Evolutionary conservation across 805 yeast species (phyloP), one percentile per base, ranked within the genome.

Genomic region (Groenewaldozyma salmanticensis): DNA sequence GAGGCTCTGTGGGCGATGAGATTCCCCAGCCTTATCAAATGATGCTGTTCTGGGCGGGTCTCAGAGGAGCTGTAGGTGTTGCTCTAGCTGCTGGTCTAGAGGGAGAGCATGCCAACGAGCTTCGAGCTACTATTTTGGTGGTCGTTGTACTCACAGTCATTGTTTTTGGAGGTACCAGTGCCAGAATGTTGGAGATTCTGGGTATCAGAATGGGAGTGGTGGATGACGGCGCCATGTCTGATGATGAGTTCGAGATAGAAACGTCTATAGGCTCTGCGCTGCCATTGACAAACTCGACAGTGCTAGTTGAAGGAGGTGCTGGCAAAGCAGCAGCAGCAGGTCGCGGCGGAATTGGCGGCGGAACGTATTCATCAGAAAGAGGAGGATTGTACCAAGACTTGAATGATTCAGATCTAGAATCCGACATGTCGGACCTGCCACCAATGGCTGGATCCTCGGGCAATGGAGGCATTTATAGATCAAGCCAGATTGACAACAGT

Each of bases 31-130:
- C 81, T 46, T 92, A 92, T 61, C 98, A 92, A 64, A 86, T 87
- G 84, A 92, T 92, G 98, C 86, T 90, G 38, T 92, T 92, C 60
- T 92, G 99, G 99, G 98, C 98, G 2, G 99, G 99, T 3, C 68
- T 92, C 42, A 72, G 99, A 57, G 99, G 99, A 45, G 99, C 99
- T 1, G 99, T 92, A 27, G 99, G 99, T 49, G 99, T 92, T 3
- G 99, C 98, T 0, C 72, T 92, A 54, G 98, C 98, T 0, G 86
- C 94, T 78, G 98, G 98, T 11, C 67, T 92, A 32, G 95, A 85
- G 62, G 98, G 97, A 46, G 96, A 90, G 55, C 79, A 84, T 42
- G 90, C 88, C 49, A 79, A 80, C 57, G 79, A 95, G 0, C 66
- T 92, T 40, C 65, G 90, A 40, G 99, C 98, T 2, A 94, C 98